These are phyloP conservation scores for Blastobotrys niveus DNA, from an alignment of 1,139 yeast species.

Conservation along the genomic window DNA sequence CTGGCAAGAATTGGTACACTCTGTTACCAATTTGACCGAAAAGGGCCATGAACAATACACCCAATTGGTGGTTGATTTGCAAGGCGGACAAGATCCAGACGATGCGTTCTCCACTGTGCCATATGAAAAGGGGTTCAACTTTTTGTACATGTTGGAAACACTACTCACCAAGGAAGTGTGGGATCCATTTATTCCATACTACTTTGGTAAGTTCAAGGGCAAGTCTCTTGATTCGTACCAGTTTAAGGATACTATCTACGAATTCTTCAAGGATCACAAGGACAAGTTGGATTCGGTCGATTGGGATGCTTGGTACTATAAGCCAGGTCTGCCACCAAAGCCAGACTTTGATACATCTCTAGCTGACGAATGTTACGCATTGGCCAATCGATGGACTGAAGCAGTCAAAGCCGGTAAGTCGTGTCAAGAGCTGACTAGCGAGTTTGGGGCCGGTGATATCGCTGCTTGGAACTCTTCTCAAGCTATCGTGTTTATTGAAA, in stretches of 20 bases:
- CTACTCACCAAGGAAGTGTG: slow-evolving; percentile 59
- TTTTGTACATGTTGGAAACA: slow-evolving; percentile 67
- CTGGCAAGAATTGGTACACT: slow-evolving; percentile 71
- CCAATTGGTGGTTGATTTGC: slow-evolving; percentile 61
- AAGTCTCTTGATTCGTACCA: slow-evolving; percentile 74
- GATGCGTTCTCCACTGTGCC: slow-evolving; percentile 86
- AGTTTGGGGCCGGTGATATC: slow-evolving; percentile 44
- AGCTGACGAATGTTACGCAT: slow-evolving; percentile 62
- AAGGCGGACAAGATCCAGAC: slow-evolving; percentile 68
- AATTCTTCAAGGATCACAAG: slow-evolving; percentile 41
- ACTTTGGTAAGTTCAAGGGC: slow-evolving; percentile 64
- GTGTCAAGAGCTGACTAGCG: slow-evolving; percentile 22
- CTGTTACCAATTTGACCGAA: slow-evolving; percentile 57
- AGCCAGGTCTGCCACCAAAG: slow-evolving; percentile 85
- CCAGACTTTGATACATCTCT: slow-evolving; percentile 74
- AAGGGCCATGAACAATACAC: slow-evolving; percentile 48
- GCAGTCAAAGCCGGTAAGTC: slow-evolving; percentile 31
- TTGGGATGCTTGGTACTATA: slow-evolving; percentile 78
- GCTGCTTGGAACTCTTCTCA: slow-evolving; percentile 64
- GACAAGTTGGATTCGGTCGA: slow-evolving; percentile 59
- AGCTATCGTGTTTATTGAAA: slow-evolving; percentile 70
- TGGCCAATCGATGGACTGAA: slow-evolving; percentile 61
- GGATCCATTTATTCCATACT: slow-evolving; percentile 74
- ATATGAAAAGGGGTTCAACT: slow-evolving; percentile 83
- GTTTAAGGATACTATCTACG: slow-evolving; percentile 71